Percentiles rank a stretch among this genome's conserved stretches.
Conservation (phyloP, 805 yeast species). For the Pichia thaimueangensis region DNA sequence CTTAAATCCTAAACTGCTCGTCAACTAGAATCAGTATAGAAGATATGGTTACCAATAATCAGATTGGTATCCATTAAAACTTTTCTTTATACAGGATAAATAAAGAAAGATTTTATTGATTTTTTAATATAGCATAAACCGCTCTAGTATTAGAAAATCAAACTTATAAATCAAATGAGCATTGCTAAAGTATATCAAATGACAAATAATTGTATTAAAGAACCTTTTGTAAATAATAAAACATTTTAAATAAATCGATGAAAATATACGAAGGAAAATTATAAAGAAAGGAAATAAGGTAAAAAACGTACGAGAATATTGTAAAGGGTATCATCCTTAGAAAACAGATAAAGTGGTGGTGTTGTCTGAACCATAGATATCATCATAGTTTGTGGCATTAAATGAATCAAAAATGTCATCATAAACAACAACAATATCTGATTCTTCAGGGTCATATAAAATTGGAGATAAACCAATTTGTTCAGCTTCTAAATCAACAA, state of each 20-base stretch:
- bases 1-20: no score
- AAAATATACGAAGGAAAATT: not conserved
- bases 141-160: no score
- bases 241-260: not conserved
- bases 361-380: slow-evolving; percentile 3
- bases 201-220: not conserved
- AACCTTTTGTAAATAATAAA: not conserved
- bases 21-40: no score
- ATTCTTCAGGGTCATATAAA: no score
- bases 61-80: no score
- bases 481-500: slow-evolving; percentile 7
- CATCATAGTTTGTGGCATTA: not conserved
- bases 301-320: no score
- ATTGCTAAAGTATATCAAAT: not conserved
- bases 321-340: not conserved
- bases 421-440: not conserved
- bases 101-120: no score
- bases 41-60: no score
- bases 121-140: no score
- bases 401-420: not conserved
- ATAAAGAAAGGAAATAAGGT: no score
- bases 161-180: no score
- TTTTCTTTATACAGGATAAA: no score
- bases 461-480: slow-evolving; percentile 10
- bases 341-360: not conserved